Evolutionary conservation across 2,329 filamentous ascomycete genomes (phyloP).

Genomic region (Onygena corvina): DNA sequence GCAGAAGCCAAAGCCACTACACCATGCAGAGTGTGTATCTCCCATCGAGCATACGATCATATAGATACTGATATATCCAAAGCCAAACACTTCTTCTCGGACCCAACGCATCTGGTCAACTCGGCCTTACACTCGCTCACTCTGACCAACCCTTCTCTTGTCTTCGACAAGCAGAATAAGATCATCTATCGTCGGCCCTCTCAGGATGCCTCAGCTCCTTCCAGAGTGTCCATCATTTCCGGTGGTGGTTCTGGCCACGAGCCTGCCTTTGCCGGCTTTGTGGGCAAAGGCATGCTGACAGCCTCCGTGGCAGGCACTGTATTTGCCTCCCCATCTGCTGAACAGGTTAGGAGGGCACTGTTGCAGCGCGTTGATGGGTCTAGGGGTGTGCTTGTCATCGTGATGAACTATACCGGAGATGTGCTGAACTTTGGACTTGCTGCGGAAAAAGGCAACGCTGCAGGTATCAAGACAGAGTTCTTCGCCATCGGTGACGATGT

Average conservation of each 20-base stretch:
- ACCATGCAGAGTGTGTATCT: constrained; percentile 28
- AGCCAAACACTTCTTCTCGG: constrained; percentile 79
- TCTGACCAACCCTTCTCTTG: constrained; percentile 70
- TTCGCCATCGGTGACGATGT: constrained; percentile 87
- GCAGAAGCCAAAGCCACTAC: background rate
- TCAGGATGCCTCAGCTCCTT: constrained; percentile 32
- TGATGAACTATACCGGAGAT: constrained; percentile 91
- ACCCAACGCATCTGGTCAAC: constrained; percentile 65
- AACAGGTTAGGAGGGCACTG: constrained; percentile 70
- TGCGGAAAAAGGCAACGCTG: constrained; percentile 78
- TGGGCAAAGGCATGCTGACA: constrained; percentile 66
- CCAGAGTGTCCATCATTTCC: constrained; percentile 68
- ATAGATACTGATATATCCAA: constrained; percentile 11
- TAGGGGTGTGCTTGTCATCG: constrained; percentile 71
- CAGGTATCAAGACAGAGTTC: constrained; percentile 70
- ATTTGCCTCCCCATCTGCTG: constrained; percentile 67
- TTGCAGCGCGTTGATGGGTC: constrained; percentile 57
- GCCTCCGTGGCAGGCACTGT: constrained; percentile 79
- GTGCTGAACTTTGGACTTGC: constrained; percentile 89
- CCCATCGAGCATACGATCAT: background rate
- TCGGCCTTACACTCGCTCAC: constrained; percentile 66
- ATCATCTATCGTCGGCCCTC: constrained; percentile 62
- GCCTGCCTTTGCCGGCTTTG: constrained; percentile 74
- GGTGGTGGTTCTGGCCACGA: constrained; percentile 88
- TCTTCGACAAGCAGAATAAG: constrained; percentile 68